Conservation (phyloP, 306 rosid genomes). For the Lupinus albus region DNA sequence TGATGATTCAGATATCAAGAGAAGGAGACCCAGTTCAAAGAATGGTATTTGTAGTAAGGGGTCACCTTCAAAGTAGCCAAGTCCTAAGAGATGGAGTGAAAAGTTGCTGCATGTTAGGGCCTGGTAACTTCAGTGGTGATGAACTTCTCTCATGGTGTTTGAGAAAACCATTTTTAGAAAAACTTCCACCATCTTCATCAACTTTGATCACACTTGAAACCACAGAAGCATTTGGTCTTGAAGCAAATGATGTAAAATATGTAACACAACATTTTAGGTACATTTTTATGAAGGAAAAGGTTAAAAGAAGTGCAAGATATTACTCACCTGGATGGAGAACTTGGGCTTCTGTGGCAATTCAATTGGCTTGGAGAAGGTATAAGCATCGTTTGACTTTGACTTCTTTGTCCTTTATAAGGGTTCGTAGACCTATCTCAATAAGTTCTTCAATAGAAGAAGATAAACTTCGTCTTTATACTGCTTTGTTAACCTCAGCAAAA, state of each 20-base stretch:
- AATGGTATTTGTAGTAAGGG: slow-evolving; percentile 90
- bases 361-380: slow-evolving; percentile 86
- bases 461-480: slow-evolving; percentile 79
- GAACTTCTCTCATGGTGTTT: slow-evolving; percentile 95
- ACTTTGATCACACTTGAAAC: slow-evolving; percentile 80
- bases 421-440: slow-evolving; percentile 74
- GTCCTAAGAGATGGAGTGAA: slow-evolving; percentile 80
- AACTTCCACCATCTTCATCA: slow-evolving; percentile 76
- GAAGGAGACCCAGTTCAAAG: slow-evolving; percentile 96
- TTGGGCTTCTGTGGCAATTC: slow-evolving; percentile 96
- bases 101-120: slow-evolving; percentile 93
- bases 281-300: slow-evolving; percentile 87
- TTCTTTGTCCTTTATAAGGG: slow-evolving; percentile 76
- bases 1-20: slow-evolving; percentile 57
- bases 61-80: slow-evolving; percentile 93
- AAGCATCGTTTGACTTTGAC: slow-evolving; percentile 69
- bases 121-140: slow-evolving; percentile 90
- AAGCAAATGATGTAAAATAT: slow-evolving; percentile 78
- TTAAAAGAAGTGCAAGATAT: slow-evolving; percentile 85
- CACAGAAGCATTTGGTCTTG: slow-evolving; percentile 83
- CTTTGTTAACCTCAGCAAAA: slow-evolving; percentile 85
- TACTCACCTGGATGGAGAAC: slow-evolving; percentile 97
- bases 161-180: slow-evolving; percentile 73
- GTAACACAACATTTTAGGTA: slow-evolving; percentile 93
- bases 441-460: slow-evolving; percentile 87